Conservation (phyloP, 1,139 yeast genomes). For the Yamadazyma atlantica region DNA sequence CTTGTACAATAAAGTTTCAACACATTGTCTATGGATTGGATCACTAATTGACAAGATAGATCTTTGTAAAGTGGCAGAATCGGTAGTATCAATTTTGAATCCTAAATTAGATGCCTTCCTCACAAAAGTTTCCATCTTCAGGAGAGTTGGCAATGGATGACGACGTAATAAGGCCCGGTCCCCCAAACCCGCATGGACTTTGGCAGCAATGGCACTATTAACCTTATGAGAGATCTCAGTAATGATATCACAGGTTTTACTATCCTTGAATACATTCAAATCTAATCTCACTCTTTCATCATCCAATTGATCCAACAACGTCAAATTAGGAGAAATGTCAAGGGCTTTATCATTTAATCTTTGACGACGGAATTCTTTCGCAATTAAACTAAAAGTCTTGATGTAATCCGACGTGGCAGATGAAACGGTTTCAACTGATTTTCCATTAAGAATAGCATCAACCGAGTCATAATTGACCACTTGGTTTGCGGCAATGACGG, state of each 20-base stretch:
- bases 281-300: conserved; percentile 76
- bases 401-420: conserved; percentile 69
- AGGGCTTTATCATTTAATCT: conserved; percentile 56
- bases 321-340: conserved; percentile 55
- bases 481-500: conserved; percentile 63
- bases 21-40: conserved; percentile 63
- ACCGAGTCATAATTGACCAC: conserved; percentile 52
- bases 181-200: conserved; percentile 72
- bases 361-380: conserved; percentile 72
- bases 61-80: conserved; percentile 69
- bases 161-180: conserved; percentile 83
- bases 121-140: conserved; percentile 78
- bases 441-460: conserved; percentile 46
- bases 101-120: conserved; percentile 68
- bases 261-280: conserved; percentile 70
- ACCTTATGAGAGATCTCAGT: conserved; percentile 80
- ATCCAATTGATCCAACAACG: conserved; percentile 77
- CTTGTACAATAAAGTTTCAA: conserved; percentile 79
- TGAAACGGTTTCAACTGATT: conserved; percentile 33
- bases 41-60: conserved; percentile 69
- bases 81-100: conserved; percentile 68
- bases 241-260: conserved; percentile 57
- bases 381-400: conserved; percentile 61
- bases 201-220: conserved; percentile 84
- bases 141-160: conserved; percentile 80